Evolutionary conservation across 2,329 filamentous ascomycete genomes (phyloP).

Genomic region (Nakataea oryzae): DNA sequence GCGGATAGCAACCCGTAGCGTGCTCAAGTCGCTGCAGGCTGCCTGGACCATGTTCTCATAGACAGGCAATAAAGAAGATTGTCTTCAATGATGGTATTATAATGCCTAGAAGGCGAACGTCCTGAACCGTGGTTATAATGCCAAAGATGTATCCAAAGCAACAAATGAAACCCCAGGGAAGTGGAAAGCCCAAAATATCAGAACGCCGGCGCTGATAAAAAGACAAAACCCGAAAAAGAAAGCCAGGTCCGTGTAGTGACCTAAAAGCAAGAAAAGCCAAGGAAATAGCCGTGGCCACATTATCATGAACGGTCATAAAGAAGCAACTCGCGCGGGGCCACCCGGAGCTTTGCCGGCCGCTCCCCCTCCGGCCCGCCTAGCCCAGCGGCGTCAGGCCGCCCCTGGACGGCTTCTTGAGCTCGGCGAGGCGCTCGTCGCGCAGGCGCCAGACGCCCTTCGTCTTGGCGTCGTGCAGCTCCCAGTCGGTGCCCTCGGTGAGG

Average conservation of each 20-base stretch:
- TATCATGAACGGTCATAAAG: too few relatives aligned
- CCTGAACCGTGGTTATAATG: background rate
- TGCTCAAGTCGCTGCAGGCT: too few relatives aligned
- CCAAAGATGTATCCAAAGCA: background rate
- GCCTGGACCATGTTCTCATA: background rate
- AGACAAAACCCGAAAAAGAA: background rate
- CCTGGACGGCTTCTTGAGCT: conserved; percentile 20
- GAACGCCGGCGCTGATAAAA: background rate
- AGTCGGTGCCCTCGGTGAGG: conserved; percentile 16
- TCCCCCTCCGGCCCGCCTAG: too few relatives aligned
- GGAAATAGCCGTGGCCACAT: too few relatives aligned
- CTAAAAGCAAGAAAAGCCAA: too few relatives aligned
- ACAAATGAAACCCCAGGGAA: background rate
- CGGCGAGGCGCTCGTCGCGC: conserved; percentile 13
- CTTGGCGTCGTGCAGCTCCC: conserved; percentile 19
- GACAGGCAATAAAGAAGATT: background rate
- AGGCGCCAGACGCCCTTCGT: conserved; percentile 28
- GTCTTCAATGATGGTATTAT: background rate
- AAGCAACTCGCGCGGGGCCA: too few relatives aligned
- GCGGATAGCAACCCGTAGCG: too few relatives aligned
- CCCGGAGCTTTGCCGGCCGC: too few relatives aligned
- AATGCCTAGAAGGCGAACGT: background rate
- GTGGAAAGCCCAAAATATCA: background rate
- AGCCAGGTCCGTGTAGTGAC: too few relatives aligned
- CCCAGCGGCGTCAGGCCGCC: conserved; percentile 18